Percentiles rank a stretch among this genome's conserved stretches.
Evolutionary conservation across 2,329 filamentous ascomycete species (phyloP).

Genomic region (Coleophoma crateriformis): DNA sequence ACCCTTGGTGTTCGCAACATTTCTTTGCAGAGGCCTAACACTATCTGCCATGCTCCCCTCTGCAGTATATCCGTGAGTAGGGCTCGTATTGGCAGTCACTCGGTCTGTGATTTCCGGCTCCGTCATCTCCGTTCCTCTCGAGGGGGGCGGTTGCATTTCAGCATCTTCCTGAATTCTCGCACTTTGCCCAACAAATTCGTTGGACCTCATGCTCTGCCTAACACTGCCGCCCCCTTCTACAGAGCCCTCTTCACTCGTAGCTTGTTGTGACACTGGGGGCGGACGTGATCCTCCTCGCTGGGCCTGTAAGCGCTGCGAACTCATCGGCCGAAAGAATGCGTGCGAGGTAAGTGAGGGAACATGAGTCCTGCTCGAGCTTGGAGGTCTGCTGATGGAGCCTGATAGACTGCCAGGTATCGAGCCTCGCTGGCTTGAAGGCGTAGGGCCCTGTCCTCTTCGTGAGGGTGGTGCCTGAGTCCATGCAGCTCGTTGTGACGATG

Average conservation of each 20-base stretch:
- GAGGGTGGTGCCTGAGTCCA: constrained; percentile 52
- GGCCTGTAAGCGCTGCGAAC: constrained; percentile 87
- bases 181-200: constrained; percentile 26
- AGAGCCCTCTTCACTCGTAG: constrained; percentile 34
- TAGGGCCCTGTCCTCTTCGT: constrained; percentile 37
- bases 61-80: constrained; percentile 52
- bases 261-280: constrained; percentile 26
- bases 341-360: constrained; percentile 84
- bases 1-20: constrained; percentile 28
- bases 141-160: constrained; percentile 57
- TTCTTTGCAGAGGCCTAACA: constrained; percentile 59
- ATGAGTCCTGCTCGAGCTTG: constrained; percentile 75
- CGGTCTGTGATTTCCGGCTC: constrained; percentile 67
- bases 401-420: constrained; percentile 27
- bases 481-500: constrained; percentile 38
- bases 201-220: constrained; percentile 54
- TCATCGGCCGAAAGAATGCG: constrained; percentile 95
- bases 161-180: constrained; percentile 32
- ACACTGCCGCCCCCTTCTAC: constrained; percentile 41
- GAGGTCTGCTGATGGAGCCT: constrained; percentile 44
- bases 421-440: constrained; percentile 10
- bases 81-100: constrained; percentile 69
- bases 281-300: constrained; percentile 62
- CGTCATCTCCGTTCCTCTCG: constrained; percentile 75
- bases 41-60: constrained; percentile 68